Evolutionary conservation across 2,329 filamentous ascomycete species (phyloP).

Genomic region (Epicoccum sorghinum): DNA sequence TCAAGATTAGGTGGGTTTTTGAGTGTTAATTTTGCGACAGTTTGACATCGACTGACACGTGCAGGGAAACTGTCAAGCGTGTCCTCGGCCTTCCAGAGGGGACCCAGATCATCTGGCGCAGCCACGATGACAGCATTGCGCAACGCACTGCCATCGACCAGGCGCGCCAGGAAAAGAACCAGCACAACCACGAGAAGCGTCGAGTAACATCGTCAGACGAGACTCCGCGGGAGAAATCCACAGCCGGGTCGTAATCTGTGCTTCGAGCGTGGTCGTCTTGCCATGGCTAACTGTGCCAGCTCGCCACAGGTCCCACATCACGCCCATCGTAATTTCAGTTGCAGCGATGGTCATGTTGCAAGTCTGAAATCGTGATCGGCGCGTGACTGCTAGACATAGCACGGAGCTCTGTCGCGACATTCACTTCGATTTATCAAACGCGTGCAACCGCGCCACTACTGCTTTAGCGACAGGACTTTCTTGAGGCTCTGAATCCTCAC

Average conservation of each 20-base stretch:
- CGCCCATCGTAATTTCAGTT: not conserved
- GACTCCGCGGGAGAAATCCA: constrained; percentile 39
- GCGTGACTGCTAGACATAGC: not conserved
- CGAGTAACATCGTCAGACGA: constrained; percentile 49
- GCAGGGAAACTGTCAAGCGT: constrained; percentile 90
- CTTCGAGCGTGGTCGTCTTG: constrained; percentile 14
- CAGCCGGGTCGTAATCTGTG: constrained; percentile 28
- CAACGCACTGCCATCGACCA: constrained; percentile 91
- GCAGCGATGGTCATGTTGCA: not conserved
- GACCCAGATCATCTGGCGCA: constrained; percentile 93
- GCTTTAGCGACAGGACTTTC: too few species aligned
- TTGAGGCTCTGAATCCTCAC: too few species aligned
- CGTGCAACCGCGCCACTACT: not conserved
- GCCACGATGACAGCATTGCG: constrained; percentile 93
- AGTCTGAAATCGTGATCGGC: not conserved
- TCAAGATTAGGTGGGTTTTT: constrained; percentile 84
- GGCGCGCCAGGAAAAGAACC: constrained; percentile 81
- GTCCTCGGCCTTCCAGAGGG: constrained; percentile 84
- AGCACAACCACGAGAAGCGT: constrained; percentile 51
- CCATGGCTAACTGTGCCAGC: constrained; percentile 11
- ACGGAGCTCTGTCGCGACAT: not conserved
- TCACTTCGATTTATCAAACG: not conserved
- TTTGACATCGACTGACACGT: constrained; percentile 23
- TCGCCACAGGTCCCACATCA: not conserved
- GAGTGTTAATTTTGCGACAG: not conserved